These are phyloP conservation scores for Candida nemodendra DNA, from an alignment of 805 yeast genomes.

Conservation along the genomic window DNA sequence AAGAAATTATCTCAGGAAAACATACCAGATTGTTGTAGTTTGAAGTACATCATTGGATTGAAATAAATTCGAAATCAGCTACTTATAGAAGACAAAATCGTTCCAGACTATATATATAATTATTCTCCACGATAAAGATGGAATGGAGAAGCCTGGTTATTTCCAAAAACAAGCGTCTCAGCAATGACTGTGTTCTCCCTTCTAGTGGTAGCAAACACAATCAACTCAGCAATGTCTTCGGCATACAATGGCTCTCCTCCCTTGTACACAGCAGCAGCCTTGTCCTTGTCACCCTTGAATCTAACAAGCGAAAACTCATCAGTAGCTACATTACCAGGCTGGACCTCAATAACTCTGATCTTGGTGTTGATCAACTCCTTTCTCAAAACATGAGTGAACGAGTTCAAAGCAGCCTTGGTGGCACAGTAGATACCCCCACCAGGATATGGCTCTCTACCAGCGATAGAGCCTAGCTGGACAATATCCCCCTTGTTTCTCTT, in stretches of 20 bases:
- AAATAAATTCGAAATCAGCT: too few relatives aligned
- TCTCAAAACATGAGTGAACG: conserved; percentile 65
- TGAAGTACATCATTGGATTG: too few relatives aligned
- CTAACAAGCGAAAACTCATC: conserved; percentile 64
- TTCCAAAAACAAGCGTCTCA: conserved; percentile 79
- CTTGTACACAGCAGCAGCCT: conserved; percentile 63
- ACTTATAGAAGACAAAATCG: too few relatives aligned
- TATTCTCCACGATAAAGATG: conserved; percentile 47
- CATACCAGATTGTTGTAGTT: too few relatives aligned
- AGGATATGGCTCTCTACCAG: conserved; percentile 77
- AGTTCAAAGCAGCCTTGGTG: conserved; percentile 68
- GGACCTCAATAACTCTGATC: conserved; percentile 69
- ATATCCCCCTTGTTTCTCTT: conserved; percentile 69
- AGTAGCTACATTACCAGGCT: conserved; percentile 80
- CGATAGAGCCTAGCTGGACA: conserved; percentile 73
- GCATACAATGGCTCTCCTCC: conserved; percentile 71
- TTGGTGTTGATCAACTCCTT: conserved; percentile 51
- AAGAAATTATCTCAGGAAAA: too few relatives aligned
- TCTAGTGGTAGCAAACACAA: conserved; percentile 66
- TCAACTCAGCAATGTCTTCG: conserved; percentile 72
- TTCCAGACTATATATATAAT: background rate
- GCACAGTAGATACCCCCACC: conserved; percentile 81
- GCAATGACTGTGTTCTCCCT: conserved; percentile 72
- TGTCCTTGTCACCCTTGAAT: conserved; percentile 57
- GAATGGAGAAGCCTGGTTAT: conserved; percentile 78